Evolutionary conservation across 108 stramenopile species (phyloP).

Genomic region (Nitzschia sp.): DNA sequence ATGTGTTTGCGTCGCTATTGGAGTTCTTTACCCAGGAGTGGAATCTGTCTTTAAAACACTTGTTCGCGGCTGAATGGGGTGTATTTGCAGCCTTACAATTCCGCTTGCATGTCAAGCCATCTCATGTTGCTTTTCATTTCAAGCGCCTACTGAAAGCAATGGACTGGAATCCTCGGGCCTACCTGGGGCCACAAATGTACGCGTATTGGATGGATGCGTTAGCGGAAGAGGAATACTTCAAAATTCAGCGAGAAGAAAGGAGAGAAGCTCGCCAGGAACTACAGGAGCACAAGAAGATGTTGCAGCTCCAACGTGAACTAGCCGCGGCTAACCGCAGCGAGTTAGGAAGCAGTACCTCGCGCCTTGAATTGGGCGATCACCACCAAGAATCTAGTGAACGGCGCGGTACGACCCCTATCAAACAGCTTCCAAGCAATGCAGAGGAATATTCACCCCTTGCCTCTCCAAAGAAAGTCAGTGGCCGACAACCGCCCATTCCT

Average conservation of each 20-base stretch:
- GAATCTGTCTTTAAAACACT: constrained; percentile 72
- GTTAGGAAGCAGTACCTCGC: neutral
- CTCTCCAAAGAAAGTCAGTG: neutral
- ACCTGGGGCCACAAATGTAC: constrained; percentile 79
- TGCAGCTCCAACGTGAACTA: constrained; percentile 64
- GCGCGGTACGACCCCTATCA: neutral
- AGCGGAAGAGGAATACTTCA: constrained; percentile 55
- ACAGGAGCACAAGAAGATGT: constrained; percentile 57
- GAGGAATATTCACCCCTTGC: neutral
- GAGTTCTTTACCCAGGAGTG: constrained; percentile 89
- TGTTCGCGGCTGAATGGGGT: constrained; percentile 85
- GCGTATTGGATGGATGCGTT: constrained; percentile 73
- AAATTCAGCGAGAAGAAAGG: constrained; percentile 47
- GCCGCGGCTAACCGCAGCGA: constrained; percentile 6
- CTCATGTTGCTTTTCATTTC: constrained; percentile 89
- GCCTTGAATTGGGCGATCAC: neutral
- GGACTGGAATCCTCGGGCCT: constrained; percentile 62
- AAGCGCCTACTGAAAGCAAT: constrained; percentile 68
- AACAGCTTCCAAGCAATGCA: neutral
- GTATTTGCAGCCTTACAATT: constrained; percentile 86
- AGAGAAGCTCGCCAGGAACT: constrained; percentile 40
- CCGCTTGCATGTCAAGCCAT: constrained; percentile 73
- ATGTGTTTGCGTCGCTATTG: constrained; percentile 77
- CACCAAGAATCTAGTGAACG: neutral
- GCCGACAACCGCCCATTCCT: neutral